Evolutionary conservation across 495 filamentous ascomycete genomes (phyloP), one percentile per base, ranked within the genome.

Genomic region (Podospora sp.): DNA sequence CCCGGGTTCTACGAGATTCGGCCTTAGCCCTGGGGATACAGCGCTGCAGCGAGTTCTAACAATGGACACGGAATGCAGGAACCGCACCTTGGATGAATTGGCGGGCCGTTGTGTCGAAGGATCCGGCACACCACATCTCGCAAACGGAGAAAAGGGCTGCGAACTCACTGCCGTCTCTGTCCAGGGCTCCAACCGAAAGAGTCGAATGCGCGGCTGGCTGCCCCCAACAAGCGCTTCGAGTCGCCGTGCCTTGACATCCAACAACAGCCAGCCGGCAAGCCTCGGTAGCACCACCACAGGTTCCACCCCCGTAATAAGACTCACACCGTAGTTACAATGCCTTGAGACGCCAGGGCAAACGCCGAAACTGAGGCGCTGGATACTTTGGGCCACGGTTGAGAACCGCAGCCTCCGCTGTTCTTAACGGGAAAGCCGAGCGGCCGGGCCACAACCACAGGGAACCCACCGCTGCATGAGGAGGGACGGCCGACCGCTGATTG

Each of bases 81-180:
- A 60, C 57, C 26, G 25, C 29, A 29, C 24, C 24, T 36, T 60
- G 57, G 57, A 35, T 60, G 57, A 60, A 60, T 60, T 16, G 52
- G n/a, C 52, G 25, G 26, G 57, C 2, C 26, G 29, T 60, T 60
- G 22, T 20, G 57, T 24, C 57, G 25, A 60, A 60, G 57, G 29
- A 60, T 60, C 20, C 57, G 25, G 57, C 57, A 60, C 57, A 27
- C 53, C 53, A 57, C 26, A 57, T 57, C 53, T 57, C 26, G 22
- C 26, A 46, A 46, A 46, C 40, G 40, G 40, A 46, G 40, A 46
- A 46, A 18, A 46, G 40, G 40, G 40, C 40, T 46, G 40, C 40
- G 12, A 46, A 46, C 40, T 14, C 20, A 55, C 20, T 55, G 21
- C 52, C 52, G 21, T 55, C 52, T 55, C 52, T 55, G n/a, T n/a